Evolutionary conservation across 140 eudicot genomes (phyloP).

Genomic region (Cichorium intybus): DNA sequence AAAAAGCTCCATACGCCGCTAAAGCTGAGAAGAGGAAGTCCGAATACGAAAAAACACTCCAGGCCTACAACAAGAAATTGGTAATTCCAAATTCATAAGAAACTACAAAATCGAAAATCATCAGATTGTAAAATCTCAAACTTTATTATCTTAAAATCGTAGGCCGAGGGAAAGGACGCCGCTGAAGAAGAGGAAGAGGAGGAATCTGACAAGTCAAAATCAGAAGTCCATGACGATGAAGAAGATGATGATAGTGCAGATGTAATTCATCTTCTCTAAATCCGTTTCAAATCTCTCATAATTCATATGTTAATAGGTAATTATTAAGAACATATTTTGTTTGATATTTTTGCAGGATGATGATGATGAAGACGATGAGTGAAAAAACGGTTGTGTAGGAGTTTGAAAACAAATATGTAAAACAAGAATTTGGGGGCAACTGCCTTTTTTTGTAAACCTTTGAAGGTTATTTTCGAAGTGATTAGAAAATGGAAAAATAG

Average conservation of each 20-base stretch:
- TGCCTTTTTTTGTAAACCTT: constrained; percentile 17
- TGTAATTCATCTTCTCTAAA: constrained; percentile 8
- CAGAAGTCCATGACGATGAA: constrained; percentile 73
- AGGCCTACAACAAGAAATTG: constrained; percentile 61
- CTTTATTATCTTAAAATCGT: neutral
- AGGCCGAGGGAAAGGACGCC: constrained; percentile 45
- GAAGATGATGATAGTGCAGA: constrained; percentile 59
- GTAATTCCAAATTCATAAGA: constrained; percentile 22
- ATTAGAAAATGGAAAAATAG: constrained; percentile 16
- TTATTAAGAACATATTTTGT: neutral
- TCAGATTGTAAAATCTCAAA: neutral
- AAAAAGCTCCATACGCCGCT: constrained; percentile 60
- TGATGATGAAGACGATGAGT: constrained; percentile 36
- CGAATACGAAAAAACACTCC: constrained; percentile 53
- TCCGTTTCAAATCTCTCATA: neutral
- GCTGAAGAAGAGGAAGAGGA: constrained; percentile 47
- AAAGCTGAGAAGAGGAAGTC: constrained; percentile 57
- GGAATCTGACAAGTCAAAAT: constrained; percentile 72
- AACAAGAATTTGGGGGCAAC: constrained; percentile 21
- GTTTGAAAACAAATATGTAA: constrained; percentile 11
- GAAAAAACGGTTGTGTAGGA: constrained; percentile 1
- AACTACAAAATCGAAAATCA: neutral
- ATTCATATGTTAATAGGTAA: neutral
- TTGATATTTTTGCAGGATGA: constrained; percentile 30
- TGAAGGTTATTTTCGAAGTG: constrained; percentile 17